Evolutionary conservation across 225 moss, liverwort and hornwort species (phyloP), one percentile per base, ranked within the genome.

Genomic region (Straminergon stramineum): DNA sequence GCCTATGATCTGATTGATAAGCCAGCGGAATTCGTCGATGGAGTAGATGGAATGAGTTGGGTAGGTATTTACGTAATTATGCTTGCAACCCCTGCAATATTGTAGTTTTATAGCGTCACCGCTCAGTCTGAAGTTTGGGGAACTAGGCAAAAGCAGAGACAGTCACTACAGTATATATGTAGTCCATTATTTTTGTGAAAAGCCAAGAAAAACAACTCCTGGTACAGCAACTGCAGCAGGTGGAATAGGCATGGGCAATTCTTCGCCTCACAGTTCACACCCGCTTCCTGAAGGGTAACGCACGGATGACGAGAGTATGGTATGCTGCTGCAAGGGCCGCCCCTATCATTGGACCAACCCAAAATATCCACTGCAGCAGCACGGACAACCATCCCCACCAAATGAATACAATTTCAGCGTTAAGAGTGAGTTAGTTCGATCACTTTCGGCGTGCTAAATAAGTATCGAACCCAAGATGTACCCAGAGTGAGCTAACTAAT

Each of bases 261-360:
- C 63, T 45, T 63, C 45, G 45, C 51, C 15, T 35, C n/a, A 3
- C 55, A 85, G 17, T 37, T 63, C 48, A 86, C 51, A 82, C 86
- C 28, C 86, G 43, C 75, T 86, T 92, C 67, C 45, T 43, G 79
- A 92, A 92, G 39, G 92, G 90, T 56, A 90, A 52, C 9, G 92
- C 92, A 57, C 92, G 90, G 79, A 92, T 90, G 88, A 92, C 86
- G 19, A 92, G 48, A 30, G 82, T 69, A 17, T 92, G 90, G 83
- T 92, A 92, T 55, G 88, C 92, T 30, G 92, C 92, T 70, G 92
- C 92, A 32, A 92, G 92, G n/a, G 92, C 90, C 34, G 92, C 92
- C 7, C 92, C 92, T 22, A 90, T 77, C 64, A 92, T 64, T 13
- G 92, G 92, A 68, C 92, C 90, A 62, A 92, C 86, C 92, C 92